These are phyloP conservation scores for Scutellaria baicalensis DNA, from an alignment of 257 asterid genomes.

Conservation along the genomic window DNA sequence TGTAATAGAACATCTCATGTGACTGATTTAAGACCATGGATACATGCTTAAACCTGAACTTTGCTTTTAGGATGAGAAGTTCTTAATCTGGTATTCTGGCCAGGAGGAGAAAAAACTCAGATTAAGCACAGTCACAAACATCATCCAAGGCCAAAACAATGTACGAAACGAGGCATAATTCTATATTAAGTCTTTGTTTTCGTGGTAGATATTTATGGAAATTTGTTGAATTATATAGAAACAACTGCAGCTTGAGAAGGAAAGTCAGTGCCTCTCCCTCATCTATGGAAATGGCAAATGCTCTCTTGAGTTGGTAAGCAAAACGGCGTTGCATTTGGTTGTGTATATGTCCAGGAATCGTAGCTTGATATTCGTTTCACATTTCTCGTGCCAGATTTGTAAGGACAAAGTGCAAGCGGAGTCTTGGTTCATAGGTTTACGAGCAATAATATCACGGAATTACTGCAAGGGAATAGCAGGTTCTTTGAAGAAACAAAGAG, in stretches of 20 bases:
- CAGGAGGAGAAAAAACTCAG: constrained; percentile 12
- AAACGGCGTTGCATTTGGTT: too few relatives aligned
- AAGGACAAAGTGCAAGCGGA: constrained; percentile 18
- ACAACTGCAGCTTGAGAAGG: constrained; percentile 12
- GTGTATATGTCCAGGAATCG: not conserved
- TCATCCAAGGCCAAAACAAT: constrained; percentile 6
- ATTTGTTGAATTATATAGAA: not conserved
- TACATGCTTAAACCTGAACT: not conserved
- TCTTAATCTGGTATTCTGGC: constrained; percentile 14
- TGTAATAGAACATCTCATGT: too few relatives aligned
- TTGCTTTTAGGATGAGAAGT: constrained; percentile 12
- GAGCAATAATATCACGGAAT: constrained; percentile 4
- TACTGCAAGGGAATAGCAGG: not conserved
- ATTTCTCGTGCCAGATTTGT: constrained; percentile 10
- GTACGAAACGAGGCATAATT: not conserved
- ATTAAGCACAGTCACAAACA: constrained; percentile 11
- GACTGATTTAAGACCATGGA: not conserved
- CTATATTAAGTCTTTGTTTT: not conserved
- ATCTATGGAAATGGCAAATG: constrained; percentile 12
- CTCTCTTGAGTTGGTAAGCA: constrained; percentile 15
- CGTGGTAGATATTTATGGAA: not conserved
- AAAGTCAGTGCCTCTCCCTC: constrained; percentile 17
- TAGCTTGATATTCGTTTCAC: not conserved
- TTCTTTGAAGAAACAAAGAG: not conserved
- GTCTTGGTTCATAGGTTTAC: constrained; percentile 13